Base-by-base conservation (phyloP, 495 filamentous ascomycete genomes). In the Oidiodendron maius region DNA sequence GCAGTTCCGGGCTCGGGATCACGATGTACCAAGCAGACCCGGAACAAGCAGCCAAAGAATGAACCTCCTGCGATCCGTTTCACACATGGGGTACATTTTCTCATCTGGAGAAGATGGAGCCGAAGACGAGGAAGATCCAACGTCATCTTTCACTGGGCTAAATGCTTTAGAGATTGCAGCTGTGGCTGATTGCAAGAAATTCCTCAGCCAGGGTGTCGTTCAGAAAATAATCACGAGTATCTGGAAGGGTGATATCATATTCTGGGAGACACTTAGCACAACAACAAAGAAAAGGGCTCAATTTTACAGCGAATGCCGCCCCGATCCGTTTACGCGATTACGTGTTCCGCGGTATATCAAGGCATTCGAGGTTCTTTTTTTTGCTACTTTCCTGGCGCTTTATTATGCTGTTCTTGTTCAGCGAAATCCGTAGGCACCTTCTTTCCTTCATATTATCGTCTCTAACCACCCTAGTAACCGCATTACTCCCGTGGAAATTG, bases 271-370 rank as follows among this genome's bases (percentile, higher is more conserved):
- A 30, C 67, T 96, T 23, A 84, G 81, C 22, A 80, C 88, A 15
- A 70, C 87, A 56, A 82, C 87, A 0, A 80, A 66, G 24, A 97
- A 96, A 61, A 84, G 86, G 53, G 83, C 90, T 1, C 83, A 85
- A 15, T 76, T 89, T 40, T 95, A 94, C 66, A 89, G 87, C 61
- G 75, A 78, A 51, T 71, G 71, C 53, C 82, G 75, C 35, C 80
- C 86, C 24, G 91, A 95, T 62, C 86, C 85, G 2, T 95, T 85
- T 59, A 89, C 84, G 43, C 78, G 91, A 20, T 72, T 97, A 16
- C 72, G 90, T 42, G 90, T 96, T 0, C 91, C 91, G n/a, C 82
- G 84, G 48, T 96, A 97, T 58, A 81, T 90, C 32, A 96, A 96
- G 62, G 76, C 79, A 6, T 96, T 91, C 55, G 89, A 97, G 64